These are phyloP conservation scores for Vararia minispora DNA, from an alignment of 768 basidiomycete genomes.

Conservation along the genomic window DNA sequence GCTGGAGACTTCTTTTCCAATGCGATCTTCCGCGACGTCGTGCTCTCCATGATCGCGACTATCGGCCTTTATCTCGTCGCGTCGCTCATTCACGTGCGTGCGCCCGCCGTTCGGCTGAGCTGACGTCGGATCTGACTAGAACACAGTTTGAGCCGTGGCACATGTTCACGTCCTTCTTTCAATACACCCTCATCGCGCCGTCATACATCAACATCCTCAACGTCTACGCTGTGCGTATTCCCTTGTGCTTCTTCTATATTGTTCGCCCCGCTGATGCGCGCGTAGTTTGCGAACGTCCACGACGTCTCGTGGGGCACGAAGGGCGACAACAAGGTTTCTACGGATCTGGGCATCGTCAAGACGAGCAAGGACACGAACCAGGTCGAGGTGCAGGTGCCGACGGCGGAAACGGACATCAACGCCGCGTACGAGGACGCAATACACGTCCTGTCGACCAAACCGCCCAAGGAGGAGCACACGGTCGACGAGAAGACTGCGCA, in stretches of 20 bases:
- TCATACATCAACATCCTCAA: slow-evolving; percentile 92
- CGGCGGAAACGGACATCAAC: slow-evolving; percentile 81
- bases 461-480: slow-evolving; percentile 59
- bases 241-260: not conserved
- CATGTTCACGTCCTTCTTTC: slow-evolving; percentile 94
- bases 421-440: slow-evolving; percentile 88
- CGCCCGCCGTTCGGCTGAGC: not conserved
- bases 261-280: not conserved
- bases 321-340: slow-evolving; percentile 78
- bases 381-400: slow-evolving; percentile 80
- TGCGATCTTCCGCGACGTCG: slow-evolving; percentile 73
- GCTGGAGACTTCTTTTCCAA: slow-evolving; percentile 64
- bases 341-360: slow-evolving; percentile 78
- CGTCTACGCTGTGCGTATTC: slow-evolving; percentile 60
- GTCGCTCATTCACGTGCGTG: slow-evolving; percentile 74
- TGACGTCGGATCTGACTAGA: slow-evolving; percentile 2
- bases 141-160: slow-evolving; percentile 92
- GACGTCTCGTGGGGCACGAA: slow-evolving; percentile 97
- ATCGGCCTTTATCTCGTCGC: slow-evolving; percentile 81
- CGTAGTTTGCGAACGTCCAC: slow-evolving; percentile 78
- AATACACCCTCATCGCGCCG: slow-evolving; percentile 85
- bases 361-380: slow-evolving; percentile 59
- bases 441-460: slow-evolving; percentile 65
- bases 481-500: slow-evolving; percentile 52
- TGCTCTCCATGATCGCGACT: slow-evolving; percentile 79